Evolutionary conservation across 805 yeast genomes (phyloP).

Genomic region (Sungouiozyma ichnusensis): DNA sequence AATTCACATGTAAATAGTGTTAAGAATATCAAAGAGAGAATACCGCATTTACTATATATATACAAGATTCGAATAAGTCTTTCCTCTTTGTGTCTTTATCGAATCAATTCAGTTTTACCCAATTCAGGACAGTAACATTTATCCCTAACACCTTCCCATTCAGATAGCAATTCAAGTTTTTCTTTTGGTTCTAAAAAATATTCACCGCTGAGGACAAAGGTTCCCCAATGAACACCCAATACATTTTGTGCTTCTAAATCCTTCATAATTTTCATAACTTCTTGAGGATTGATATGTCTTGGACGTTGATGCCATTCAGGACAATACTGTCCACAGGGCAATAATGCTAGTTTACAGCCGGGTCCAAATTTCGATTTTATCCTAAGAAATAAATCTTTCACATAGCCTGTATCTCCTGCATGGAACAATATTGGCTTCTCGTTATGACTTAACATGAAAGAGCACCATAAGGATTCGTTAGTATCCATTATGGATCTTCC

Average conservation of each 20-base stretch:
- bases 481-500: conserved; percentile 77
- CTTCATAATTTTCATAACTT: conserved; percentile 56
- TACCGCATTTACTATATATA: conserved; percentile 1
- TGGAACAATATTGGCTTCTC: conserved; percentile 71
- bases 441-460: conserved; percentile 59
- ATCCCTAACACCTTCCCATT: conserved; percentile 26
- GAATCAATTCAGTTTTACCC: conserved; percentile 57
- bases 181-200: conserved; percentile 76
- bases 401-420: conserved; percentile 92
- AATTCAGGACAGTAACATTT: conserved; percentile 53
- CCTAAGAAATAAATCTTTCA: conserved; percentile 56
- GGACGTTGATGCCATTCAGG: conserved; percentile 93
- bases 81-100: neutral
- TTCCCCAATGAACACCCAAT: conserved; percentile 95
- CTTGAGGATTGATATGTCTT: conserved; percentile 76
- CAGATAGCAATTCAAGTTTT: conserved; percentile 42
- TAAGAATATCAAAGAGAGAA: neutral
- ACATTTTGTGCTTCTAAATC: conserved; percentile 52
- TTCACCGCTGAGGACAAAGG: conserved; percentile 82
- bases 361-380: conserved; percentile 53
- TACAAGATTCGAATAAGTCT: too few relatives aligned
- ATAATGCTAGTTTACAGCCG: conserved; percentile 52
- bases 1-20: neutral
- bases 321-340: conserved; percentile 92
- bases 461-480: conserved; percentile 80